Evolutionary conservation across 768 basidiomycete genomes (phyloP).

Genomic region (Termitomyces sp.): DNA sequence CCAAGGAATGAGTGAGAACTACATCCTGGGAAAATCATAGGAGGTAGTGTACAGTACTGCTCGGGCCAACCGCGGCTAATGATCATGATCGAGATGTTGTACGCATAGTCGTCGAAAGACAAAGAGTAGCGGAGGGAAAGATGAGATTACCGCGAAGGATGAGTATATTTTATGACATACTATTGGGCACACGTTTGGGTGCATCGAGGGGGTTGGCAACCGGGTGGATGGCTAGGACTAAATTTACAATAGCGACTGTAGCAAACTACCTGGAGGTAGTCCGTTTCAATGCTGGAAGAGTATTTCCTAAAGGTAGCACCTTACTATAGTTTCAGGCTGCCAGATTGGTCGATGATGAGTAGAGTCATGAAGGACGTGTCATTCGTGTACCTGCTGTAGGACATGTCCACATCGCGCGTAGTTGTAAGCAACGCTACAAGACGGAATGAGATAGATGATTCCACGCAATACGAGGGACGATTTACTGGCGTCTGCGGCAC

Average conservation of each 20-base stretch:
- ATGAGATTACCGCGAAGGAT: background rate
- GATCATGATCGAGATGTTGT: background rate
- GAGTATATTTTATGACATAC: conserved; percentile 23
- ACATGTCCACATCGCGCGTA: background rate
- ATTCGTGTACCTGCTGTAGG: background rate
- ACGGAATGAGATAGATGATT: background rate
- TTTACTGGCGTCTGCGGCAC: background rate
- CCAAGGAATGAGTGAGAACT: background rate
- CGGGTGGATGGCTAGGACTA: conserved; percentile 43
- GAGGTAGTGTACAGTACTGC: conserved; percentile 35
- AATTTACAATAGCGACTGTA: conserved; percentile 37
- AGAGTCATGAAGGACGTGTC: background rate
- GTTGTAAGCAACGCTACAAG: background rate
- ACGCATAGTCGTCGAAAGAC: no score
- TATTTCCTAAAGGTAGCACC: background rate
- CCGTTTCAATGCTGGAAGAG: background rate
- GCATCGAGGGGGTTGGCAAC: conserved; percentile 38
- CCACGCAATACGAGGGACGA: background rate
- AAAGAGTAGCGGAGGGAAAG: background rate
- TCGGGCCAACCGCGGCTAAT: conserved; percentile 38
- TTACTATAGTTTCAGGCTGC: background rate
- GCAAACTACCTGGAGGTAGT: background rate
- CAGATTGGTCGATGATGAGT: background rate
- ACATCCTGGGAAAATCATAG: background rate
- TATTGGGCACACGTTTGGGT: conserved; percentile 36